A percentile compares a stretch with the other conserved stretches of the same genome.
Evolutionary conservation across 2,329 filamentous ascomycete genomes (phyloP).

Genomic region (Diaporthe nobilis): DNA sequence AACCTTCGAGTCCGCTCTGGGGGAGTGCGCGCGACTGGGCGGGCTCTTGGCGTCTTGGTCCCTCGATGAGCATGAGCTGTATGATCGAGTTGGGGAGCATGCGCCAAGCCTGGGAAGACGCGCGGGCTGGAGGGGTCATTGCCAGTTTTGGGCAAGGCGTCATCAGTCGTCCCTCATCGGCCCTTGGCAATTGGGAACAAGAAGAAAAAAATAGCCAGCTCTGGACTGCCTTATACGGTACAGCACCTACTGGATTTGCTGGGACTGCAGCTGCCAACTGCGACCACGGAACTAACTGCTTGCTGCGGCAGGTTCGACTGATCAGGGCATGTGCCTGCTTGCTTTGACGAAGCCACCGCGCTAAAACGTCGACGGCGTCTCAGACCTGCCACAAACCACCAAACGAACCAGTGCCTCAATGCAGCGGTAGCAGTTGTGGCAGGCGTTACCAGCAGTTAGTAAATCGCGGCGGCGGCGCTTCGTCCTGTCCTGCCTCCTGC

Average conservation of each 20-base stretch:
- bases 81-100: neutral
- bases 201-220: neutral
- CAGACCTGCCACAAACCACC: constrained; percentile 43
- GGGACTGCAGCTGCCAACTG: constrained; percentile 6
- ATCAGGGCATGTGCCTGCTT: constrained; percentile 38
- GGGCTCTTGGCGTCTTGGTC: neutral
- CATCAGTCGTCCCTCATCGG: neutral
- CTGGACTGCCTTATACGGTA: neutral
- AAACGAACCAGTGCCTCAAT: constrained; percentile 26
- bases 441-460: neutral
- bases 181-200: constrained; percentile 8
- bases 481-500: neutral
- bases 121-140: constrained; percentile 3
- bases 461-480: neutral
- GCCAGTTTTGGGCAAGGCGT: constrained; percentile 20
- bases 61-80: neutral
- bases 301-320: constrained; percentile 33
- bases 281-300: neutral
- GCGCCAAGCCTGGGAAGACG: constrained; percentile 16
- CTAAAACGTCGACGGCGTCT: constrained; percentile 55
- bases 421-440: neutral
- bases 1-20: neutral
- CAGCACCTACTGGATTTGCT: neutral
- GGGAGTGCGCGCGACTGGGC: neutral
- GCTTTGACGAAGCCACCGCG: constrained; percentile 51